These are phyloP conservation scores for Penicillium odoratum DNA, from an alignment of 495 filamentous ascomycete genomes.

Conservation along the genomic window DNA sequence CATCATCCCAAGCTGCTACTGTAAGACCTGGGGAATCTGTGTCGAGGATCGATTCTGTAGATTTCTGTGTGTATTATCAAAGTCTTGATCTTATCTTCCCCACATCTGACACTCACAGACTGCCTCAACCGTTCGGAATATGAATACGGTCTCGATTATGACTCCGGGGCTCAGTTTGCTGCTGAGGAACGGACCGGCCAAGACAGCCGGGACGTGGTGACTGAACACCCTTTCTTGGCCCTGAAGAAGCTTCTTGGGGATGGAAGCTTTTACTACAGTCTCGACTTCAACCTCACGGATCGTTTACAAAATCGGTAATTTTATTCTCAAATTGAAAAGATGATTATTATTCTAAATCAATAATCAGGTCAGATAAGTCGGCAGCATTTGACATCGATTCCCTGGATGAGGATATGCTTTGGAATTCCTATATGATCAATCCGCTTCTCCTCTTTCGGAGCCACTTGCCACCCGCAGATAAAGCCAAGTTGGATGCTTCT, in stretches of 20 bases:
- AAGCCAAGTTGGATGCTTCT: constrained; percentile 73
- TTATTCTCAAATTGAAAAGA: constrained; percentile 1
- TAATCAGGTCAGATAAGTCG: constrained; percentile 43
- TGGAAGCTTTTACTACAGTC: constrained; percentile 97
- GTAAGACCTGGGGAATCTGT: constrained; percentile 86
- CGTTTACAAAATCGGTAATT: constrained; percentile 85
- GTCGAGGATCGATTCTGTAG: constrained; percentile 80
- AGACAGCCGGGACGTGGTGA: constrained; percentile 62
- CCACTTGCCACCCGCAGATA: constrained; percentile 69
- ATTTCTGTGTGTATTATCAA: constrained; percentile 64
- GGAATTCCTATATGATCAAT: constrained; percentile 98
- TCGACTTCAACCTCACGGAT: constrained; percentile 94
- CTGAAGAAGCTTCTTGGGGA: constrained; percentile 88
- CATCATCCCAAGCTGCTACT: constrained; percentile 72
- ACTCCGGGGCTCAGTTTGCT: constrained; percentile 53
- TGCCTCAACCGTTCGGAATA: constrained; percentile 84
- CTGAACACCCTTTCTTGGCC: constrained; percentile 86
- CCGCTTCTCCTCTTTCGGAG: constrained; percentile 87
- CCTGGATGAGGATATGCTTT: constrained; percentile 86
- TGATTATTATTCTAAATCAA: constrained; percentile 37
- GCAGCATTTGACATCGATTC: constrained; percentile 75
- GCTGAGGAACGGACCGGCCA: constrained; percentile 55
- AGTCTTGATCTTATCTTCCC: too few relatives aligned
- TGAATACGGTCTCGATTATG: constrained; percentile 67
- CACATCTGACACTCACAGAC: constrained; percentile 43